Conservation (phyloP, 2,329 filamentous ascomycete species). For the Aureobasidium sp. region DNA sequence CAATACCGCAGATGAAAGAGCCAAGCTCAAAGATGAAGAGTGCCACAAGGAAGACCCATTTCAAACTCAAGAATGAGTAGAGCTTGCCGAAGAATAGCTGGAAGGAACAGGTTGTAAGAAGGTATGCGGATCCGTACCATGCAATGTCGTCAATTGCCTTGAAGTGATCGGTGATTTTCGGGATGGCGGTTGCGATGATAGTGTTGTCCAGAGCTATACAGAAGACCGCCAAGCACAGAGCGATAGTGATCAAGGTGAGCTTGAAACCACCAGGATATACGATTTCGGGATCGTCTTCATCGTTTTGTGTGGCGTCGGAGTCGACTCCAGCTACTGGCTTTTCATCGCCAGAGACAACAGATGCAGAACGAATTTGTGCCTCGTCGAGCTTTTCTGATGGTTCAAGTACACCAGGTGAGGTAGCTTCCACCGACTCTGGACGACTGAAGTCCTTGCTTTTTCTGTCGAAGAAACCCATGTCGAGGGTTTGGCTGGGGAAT, state of each 20-base stretch:
- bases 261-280: slow-evolving; percentile 30
- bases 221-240: slow-evolving; percentile 30
- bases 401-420: not conserved
- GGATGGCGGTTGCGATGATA: slow-evolving; percentile 29
- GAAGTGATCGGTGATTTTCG: slow-evolving; percentile 20
- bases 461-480: slow-evolving; percentile 9
- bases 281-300: slow-evolving; percentile 21
- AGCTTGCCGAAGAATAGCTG: slow-evolving; percentile 14
- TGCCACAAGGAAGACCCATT: slow-evolving; percentile 16
- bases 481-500: not conserved
- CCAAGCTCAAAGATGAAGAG: slow-evolving; percentile 17
- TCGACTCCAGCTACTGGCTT: not conserved
- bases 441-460: not conserved
- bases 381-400: slow-evolving; percentile 3
- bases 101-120: slow-evolving; percentile 34
- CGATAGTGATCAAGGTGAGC: slow-evolving; percentile 29
- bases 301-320: not conserved
- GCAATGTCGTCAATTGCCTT: slow-evolving; percentile 20
- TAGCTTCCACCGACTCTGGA: not conserved
- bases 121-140: slow-evolving; percentile 31
- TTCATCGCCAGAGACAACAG: not conserved
- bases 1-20: slow-evolving; percentile 35
- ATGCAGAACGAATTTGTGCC: not conserved
- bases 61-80: slow-evolving; percentile 16
- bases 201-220: slow-evolving; percentile 26